Conservation (phyloP, 208 protist genomes). For the Tetramitus jugosus region DNA sequence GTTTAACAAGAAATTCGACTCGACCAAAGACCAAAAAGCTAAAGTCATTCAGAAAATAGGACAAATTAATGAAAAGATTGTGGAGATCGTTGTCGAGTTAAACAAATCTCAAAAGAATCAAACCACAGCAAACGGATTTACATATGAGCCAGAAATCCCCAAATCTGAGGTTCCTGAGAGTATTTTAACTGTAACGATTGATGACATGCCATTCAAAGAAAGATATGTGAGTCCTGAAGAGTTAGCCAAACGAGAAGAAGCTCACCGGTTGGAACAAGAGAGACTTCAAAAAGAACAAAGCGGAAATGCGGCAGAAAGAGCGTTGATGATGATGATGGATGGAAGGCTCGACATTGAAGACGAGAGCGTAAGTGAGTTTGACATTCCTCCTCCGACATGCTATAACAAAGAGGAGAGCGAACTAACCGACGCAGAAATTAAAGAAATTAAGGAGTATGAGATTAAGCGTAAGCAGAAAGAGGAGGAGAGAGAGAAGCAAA, state of each 20-base stretch:
- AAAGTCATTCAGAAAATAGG: neutral
- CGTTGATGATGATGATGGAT: constrained; percentile 73
- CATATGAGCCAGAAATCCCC: neutral
- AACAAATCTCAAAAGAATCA: neutral
- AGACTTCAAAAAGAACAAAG: neutral
- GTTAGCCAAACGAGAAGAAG: no score
- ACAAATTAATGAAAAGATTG: constrained; percentile 1
- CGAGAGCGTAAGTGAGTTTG: constrained; percentile 41
- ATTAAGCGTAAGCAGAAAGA: constrained; percentile 61
- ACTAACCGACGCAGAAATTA: constrained; percentile 65
- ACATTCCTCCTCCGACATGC: constrained; percentile 57
- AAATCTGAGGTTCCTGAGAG: neutral
- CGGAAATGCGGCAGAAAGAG: constrained; percentile 45
- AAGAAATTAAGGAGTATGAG: constrained; percentile 58
- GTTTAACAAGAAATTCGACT: neutral
- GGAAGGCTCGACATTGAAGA: constrained; percentile 60
- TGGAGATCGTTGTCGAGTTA: neutral
- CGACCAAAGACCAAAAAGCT: neutral
- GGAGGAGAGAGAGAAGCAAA: constrained; percentile 50
- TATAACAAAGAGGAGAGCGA: constrained; percentile 62
- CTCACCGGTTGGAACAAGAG: no score
- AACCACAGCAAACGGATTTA: neutral
- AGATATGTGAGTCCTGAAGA: neutral
- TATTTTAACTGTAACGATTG: neutral
- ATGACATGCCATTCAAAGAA: neutral